A percentile compares a stretch with the other conserved stretches of the same genome.
Conservation (phyloP, 345 rosid genomes). For the Camelina laxa region DNA sequence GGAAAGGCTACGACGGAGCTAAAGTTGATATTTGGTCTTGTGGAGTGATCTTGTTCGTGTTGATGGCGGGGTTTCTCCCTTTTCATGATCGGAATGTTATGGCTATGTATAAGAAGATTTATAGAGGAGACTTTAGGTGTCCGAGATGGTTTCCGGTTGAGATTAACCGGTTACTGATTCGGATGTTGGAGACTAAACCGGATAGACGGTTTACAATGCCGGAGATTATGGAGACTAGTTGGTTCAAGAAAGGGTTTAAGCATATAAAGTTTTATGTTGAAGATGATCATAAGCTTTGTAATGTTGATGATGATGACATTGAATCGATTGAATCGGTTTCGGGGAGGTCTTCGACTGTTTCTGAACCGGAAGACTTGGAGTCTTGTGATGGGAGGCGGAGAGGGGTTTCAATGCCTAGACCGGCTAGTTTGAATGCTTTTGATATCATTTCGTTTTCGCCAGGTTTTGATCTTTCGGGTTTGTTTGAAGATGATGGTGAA, state of each 20-base stretch:
- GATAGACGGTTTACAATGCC: slow-evolving; percentile 69
- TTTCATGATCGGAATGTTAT: slow-evolving; percentile 81
- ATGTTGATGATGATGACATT: slow-evolving; percentile 44
- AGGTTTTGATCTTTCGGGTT: slow-evolving; percentile 68
- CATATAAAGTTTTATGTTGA: slow-evolving; percentile 66
- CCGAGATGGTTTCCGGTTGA: slow-evolving; percentile 80
- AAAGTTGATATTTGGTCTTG: slow-evolving; percentile 94
- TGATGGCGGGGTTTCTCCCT: slow-evolving; percentile 78
- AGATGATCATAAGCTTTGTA: slow-evolving; percentile 53
- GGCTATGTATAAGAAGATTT: slow-evolving; percentile 78
- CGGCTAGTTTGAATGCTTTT: slow-evolving; percentile 73
- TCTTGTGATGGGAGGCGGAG: slow-evolving; percentile 42
- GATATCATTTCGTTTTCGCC: slow-evolving; percentile 74
- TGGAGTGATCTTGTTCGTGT: slow-evolving; percentile 79
- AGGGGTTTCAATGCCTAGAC: slow-evolving; percentile 52
- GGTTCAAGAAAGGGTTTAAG: slow-evolving; percentile 79
- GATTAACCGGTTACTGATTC: slow-evolving; percentile 55
- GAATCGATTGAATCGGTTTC: slow-evolving; percentile 47
- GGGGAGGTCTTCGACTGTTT: slow-evolving; percentile 52
- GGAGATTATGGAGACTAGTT: slow-evolving; percentile 67
- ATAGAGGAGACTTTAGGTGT: slow-evolving; percentile 68
- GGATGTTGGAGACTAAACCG: slow-evolving; percentile 80
- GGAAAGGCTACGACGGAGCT: slow-evolving; percentile 82
- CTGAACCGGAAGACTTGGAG: slow-evolving; percentile 64
- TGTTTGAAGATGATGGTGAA: slow-evolving; percentile 72